These are phyloP conservation scores for Cercospora zeae-maydis DNA, from an alignment of 2,329 filamentous ascomycete species.

Conservation along the genomic window DNA sequence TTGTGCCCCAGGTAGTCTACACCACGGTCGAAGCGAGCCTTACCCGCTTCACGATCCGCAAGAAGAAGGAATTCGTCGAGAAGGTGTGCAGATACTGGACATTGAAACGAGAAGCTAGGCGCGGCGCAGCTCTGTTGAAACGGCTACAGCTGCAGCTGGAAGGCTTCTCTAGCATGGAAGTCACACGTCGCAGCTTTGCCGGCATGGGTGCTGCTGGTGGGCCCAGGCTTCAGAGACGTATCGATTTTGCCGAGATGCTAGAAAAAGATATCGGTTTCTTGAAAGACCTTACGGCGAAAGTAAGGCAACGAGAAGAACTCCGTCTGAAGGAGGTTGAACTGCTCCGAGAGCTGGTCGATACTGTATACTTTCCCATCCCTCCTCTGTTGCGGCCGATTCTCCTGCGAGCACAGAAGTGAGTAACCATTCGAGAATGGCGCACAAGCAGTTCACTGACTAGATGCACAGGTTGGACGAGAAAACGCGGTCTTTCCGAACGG, in stretches of 20 bases:
- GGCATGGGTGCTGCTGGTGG: slow-evolving; percentile 85
- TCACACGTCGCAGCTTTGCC: slow-evolving; percentile 92
- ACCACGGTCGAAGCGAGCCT: slow-evolving; percentile 81
- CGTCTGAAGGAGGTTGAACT: slow-evolving; percentile 75
- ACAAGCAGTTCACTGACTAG: slow-evolving; percentile 37
- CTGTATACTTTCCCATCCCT: slow-evolving; percentile 85
- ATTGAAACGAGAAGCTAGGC: slow-evolving; percentile 84
- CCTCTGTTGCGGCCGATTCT: slow-evolving; percentile 73
- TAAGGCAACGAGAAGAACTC: slow-evolving; percentile 71
- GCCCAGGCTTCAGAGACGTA: slow-evolving; percentile 71
- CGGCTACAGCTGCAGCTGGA: slow-evolving; percentile 92
- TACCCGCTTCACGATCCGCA: slow-evolving; percentile 75
- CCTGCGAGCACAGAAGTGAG: slow-evolving; percentile 77
- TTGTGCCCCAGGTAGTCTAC: slow-evolving; percentile 85
- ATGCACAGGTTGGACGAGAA: slow-evolving; percentile 58
- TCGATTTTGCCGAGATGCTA: slow-evolving; percentile 79
- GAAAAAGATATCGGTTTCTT: slow-evolving; percentile 75
- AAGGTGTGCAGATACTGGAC: slow-evolving; percentile 98
- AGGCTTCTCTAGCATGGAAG: slow-evolving; percentile 94
- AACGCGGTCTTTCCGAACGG: slow-evolving; percentile 51
- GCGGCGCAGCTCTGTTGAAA: slow-evolving; percentile 88
- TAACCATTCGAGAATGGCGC: slow-evolving; percentile 26
- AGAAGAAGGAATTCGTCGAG: slow-evolving; percentile 86
- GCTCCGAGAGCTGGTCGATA: slow-evolving; percentile 76
- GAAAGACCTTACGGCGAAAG: slow-evolving; percentile 63